Evolutionary conservation across 2,329 filamentous ascomycete genomes (phyloP).

Genomic region (Exophiala dermatitidis): DNA sequence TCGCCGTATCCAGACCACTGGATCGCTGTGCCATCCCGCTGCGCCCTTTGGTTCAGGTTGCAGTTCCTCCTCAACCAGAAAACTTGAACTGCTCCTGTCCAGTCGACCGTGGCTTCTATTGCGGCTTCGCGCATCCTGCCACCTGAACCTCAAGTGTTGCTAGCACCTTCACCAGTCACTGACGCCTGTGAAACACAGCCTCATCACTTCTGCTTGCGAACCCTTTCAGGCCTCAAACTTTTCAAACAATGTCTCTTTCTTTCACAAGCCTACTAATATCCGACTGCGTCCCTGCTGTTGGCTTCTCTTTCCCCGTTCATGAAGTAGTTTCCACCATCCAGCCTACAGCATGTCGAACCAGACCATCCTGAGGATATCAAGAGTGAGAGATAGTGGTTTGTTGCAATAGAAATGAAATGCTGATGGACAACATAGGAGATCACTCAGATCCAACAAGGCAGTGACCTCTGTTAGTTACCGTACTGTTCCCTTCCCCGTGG

Average conservation of each 20-base stretch:
- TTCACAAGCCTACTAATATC: not conserved
- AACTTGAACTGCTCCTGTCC: not conserved
- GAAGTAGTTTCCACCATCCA: not conserved
- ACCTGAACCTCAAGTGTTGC: not conserved
- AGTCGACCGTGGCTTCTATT: not conserved
- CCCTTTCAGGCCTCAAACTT: not conserved
- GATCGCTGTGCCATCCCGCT: too few relatives aligned
- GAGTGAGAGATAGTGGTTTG: constrained; percentile 46
- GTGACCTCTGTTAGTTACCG: constrained; percentile 65
- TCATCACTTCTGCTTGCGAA: constrained; percentile 4
- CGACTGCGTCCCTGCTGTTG: constrained; percentile 1
- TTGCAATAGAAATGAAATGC: constrained; percentile 17
- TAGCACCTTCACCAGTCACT: not conserved
- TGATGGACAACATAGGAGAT: constrained; percentile 57
- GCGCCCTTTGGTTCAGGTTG: too few relatives aligned
- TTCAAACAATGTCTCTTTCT: constrained; percentile 12
- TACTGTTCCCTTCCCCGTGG: not conserved
- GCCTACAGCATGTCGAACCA: constrained; percentile 63
- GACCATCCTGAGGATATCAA: constrained; percentile 79
- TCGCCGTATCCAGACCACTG: too few relatives aligned
- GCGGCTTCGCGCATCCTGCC: not conserved
- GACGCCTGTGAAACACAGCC: constrained; percentile 18
- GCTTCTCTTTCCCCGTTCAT: constrained; percentile 1
- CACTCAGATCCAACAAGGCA: constrained; percentile 71
- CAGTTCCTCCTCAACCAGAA: not conserved